Conservation (phyloP, 495 filamentous ascomycete species). For the Bombardia bombarda region DNA sequence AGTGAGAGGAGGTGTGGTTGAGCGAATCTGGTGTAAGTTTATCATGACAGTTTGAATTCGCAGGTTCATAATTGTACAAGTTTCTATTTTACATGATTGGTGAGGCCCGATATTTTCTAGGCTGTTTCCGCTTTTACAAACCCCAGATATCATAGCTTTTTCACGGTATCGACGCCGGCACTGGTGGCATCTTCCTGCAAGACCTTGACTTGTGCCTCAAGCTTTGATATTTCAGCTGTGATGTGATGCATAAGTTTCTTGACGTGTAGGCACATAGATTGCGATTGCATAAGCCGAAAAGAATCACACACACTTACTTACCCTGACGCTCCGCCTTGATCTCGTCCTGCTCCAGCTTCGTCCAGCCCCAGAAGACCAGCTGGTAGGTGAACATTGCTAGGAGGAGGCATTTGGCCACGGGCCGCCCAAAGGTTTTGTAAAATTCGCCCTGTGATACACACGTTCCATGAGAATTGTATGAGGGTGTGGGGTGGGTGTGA, state of each 20-base stretch:
- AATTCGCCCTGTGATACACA: slow-evolving; percentile 58
- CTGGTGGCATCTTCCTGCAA: slow-evolving; percentile 3
- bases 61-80: not conserved
- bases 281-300: not conserved
- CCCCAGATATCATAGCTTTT: not conserved
- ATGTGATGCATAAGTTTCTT: not conserved
- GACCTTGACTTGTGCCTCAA: slow-evolving; percentile 15
- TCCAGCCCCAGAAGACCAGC: slow-evolving; percentile 73
- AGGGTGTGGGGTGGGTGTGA: not conserved
- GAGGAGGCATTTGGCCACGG: slow-evolving; percentile 78
- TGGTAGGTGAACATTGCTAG: slow-evolving; percentile 87
- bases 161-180: slow-evolving; percentile 1
- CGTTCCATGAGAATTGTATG: not conserved
- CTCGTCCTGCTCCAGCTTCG: slow-evolving; percentile 77
- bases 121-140: not conserved
- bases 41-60: not conserved
- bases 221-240: slow-evolving; percentile 11
- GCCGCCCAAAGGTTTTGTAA: slow-evolving; percentile 71
- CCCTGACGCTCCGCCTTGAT: slow-evolving; percentile 52
- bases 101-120: not conserved
- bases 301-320: no score
- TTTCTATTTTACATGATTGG: no score
- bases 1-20: no score
- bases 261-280: no score
- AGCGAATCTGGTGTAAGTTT: not conserved